Evolutionary conservation across 306 rosid genomes (phyloP).

Genomic region (Gastrolobium bilobum): DNA sequence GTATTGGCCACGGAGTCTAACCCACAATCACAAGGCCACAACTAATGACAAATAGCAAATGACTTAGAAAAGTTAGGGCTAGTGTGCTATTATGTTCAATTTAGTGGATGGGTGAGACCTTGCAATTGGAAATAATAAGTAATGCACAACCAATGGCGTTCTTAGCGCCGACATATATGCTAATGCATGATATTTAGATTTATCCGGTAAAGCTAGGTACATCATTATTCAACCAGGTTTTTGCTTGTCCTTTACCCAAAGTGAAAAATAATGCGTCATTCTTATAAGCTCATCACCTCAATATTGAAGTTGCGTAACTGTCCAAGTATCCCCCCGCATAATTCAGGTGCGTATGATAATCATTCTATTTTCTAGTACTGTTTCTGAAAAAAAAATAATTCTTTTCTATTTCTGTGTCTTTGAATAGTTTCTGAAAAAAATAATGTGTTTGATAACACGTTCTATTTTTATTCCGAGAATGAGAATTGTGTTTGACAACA

Average conservation of each 20-base stretch:
- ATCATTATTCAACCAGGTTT: neutral
- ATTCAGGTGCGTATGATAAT: no score
- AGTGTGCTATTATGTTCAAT: slow-evolving; percentile 35
- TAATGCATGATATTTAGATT: neutral
- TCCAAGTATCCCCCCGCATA: neutral
- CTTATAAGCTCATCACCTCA: neutral
- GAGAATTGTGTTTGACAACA: no score
- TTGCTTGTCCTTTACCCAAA: slow-evolving; percentile 1
- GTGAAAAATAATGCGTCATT: neutral
- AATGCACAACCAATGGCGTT: slow-evolving; percentile 43
- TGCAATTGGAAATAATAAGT: slow-evolving; percentile 5
- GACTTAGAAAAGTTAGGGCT: neutral
- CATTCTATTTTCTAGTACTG: no score
- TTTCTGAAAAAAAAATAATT: no score
- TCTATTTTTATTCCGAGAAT: no score
- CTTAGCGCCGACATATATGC: slow-evolving; percentile 32
- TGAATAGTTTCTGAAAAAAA: no score
- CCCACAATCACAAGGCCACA: slow-evolving; percentile 12
- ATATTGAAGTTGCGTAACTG: neutral
- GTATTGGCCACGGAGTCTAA: neutral
- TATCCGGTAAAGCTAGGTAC: neutral
- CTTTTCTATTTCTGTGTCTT: no score
- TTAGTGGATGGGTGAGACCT: slow-evolving; percentile 34
- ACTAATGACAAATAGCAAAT: slow-evolving; percentile 14
- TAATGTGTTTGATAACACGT: no score